Evolutionary conservation across 1,139 yeast species (phyloP).

Genomic region (Tardiomyces blankii): DNA sequence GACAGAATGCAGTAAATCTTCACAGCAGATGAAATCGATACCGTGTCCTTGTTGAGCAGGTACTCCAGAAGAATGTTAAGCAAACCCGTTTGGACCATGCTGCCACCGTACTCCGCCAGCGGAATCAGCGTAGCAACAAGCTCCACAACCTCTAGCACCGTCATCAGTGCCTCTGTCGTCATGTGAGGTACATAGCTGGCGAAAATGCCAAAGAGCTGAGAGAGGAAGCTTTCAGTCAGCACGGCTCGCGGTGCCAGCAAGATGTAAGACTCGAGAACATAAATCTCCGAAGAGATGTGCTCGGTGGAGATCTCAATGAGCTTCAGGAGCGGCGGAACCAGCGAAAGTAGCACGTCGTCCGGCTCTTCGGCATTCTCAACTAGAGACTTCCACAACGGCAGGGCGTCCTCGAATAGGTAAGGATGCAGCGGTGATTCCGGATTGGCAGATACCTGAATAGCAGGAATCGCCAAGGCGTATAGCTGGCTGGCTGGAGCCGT

Average conservation of each 20-base stretch:
- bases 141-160: conserved; percentile 4
- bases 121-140: conserved; percentile 1
- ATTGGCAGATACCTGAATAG: conserved; percentile 54
- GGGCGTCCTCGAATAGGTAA: conserved; percentile 75
- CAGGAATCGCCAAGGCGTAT: conserved; percentile 55
- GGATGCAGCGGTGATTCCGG: conserved; percentile 49
- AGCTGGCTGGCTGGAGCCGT: conserved; percentile 42
- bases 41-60: conserved; percentile 38
- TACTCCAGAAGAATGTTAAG: conserved; percentile 29
- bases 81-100: conserved; percentile 3
- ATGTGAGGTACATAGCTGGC: conserved; percentile 47
- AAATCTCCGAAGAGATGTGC: conserved; percentile 54
- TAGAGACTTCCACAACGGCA: conserved; percentile 69
- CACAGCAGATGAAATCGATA: conserved; percentile 27
- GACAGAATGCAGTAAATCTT: conserved; percentile 45
- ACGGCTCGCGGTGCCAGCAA: conserved; percentile 36
- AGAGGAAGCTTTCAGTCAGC: conserved; percentile 13
- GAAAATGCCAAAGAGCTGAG: conserved; percentile 40
- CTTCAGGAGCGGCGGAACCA: conserved; percentile 37
- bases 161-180: conserved; percentile 54
- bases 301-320: conserved; percentile 62
- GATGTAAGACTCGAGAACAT: conserved; percentile 62
- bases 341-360: conserved; percentile 33
- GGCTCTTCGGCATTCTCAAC: conserved; percentile 39
- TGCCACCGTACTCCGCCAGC: conserved; percentile 1